Evolutionary conservation across 129 eudicot species (phyloP), one percentile per base, ranked within the genome.

Genomic region (Dittrichia graveolens): DNA sequence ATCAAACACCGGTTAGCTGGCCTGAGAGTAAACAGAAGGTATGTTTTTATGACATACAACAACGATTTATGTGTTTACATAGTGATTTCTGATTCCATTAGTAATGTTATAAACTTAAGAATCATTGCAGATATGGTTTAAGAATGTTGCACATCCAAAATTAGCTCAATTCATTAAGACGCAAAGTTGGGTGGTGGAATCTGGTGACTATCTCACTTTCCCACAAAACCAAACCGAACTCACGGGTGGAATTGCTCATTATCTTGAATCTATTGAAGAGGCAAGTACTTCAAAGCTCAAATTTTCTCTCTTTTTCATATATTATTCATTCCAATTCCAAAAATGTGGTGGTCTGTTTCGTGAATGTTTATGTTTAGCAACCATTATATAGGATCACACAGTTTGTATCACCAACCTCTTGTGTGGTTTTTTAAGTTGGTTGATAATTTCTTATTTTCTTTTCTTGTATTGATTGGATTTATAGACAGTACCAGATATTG

Each of bases 401-500:
- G 31, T 24, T 24, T 24, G 31, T 24, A 0, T 24, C 31, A 24
- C 2, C 31, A 24, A 24, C 31, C 31, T 0, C 31, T 24, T 24
- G 1, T 24, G 31, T 24, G 0, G 31, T 24, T 24, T 24, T 24
- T 24, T 24, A 0, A 24, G 31, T 24, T 24, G 19, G 8, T 24
- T 55, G 40, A 79, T 55, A 6, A 11, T 63, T 46, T 59, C 13
- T 10, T 6, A 67, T 16, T 16, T 8, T 18, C 58, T 40, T 0
- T 53, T 43, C 54, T 59, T 70, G 72, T 57, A 50, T 75, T 63
- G 60, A 37, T 73, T 72, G 77, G 40, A 55, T 45, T 68, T 67
- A 58, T 83, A 94, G 99, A 90, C 90, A 86, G 97, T 88, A 48
- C 99, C 99, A 7, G 97, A 94, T 77, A 88, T 94, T 78, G 99